These are phyloP conservation scores for Striga asiatica DNA, from an alignment of 257 asterid species.

Conservation along the genomic window DNA sequence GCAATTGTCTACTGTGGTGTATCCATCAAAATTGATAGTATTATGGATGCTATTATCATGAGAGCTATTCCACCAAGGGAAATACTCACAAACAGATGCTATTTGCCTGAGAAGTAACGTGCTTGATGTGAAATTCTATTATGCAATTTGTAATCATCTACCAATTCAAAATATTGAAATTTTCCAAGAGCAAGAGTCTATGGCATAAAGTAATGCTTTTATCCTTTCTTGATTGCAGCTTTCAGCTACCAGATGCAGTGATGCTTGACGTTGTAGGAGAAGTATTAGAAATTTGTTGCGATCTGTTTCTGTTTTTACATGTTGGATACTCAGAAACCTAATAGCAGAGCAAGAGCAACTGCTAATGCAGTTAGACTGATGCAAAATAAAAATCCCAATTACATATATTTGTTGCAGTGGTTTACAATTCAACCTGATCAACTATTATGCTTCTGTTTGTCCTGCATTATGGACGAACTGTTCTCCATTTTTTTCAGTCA, in stretches of 20 bases:
- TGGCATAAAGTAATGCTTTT: not conserved
- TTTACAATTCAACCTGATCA: not conserved
- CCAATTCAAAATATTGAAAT: too few relatives aligned
- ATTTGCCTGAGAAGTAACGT: too few relatives aligned
- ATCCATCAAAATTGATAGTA: not conserved
- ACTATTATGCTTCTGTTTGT: not conserved
- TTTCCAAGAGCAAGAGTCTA: too few relatives aligned
- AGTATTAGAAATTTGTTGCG: conserved; percentile 5
- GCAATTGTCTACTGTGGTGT: not conserved
- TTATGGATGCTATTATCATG: not conserved
- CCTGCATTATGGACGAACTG: not conserved
- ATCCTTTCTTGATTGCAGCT: not conserved
- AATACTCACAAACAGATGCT: too few relatives aligned
- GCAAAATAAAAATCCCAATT: not conserved
- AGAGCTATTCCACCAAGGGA: not conserved
- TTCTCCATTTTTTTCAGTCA: not conserved
- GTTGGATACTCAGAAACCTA: not conserved
- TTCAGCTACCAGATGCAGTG: not conserved
- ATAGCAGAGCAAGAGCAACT: not conserved
- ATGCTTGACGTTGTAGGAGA: not conserved
- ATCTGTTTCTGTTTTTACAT: not conserved
- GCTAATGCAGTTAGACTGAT: not conserved
- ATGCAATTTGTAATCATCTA: too few relatives aligned
- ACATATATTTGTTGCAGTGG: not conserved
- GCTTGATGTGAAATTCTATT: too few relatives aligned